Conservation (phyloP, 2,329 filamentous ascomycete species). For the Aspergillus sp. region DNA sequence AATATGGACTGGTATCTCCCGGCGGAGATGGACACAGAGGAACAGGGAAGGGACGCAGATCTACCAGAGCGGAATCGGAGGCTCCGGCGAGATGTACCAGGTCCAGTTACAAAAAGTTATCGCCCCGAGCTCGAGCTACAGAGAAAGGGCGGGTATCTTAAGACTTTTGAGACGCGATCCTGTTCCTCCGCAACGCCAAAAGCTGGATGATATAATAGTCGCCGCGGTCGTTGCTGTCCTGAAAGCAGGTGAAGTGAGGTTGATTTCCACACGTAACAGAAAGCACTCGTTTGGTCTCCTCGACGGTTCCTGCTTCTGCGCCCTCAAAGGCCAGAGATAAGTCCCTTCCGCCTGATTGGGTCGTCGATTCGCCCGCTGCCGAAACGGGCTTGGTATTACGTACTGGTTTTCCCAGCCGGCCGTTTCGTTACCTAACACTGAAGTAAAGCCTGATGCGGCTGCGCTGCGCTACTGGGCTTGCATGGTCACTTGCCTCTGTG, state of each 20-base stretch:
- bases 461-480: background rate
- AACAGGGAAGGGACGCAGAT: background rate
- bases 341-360: constrained; percentile 30
- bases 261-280: constrained; percentile 33
- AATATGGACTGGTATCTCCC: background rate
- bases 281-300: background rate
- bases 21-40: background rate
- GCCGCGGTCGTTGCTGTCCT: background rate
- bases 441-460: background rate
- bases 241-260: background rate
- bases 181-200: background rate
- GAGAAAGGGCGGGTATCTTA: background rate
- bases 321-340: constrained; percentile 28
- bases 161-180: background rate
- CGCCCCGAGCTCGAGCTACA: background rate
- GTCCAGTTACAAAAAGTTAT: background rate
- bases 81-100: background rate
- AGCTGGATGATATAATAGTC: background rate
- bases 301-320: constrained; percentile 2
- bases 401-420: constrained; percentile 20
- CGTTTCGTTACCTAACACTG: constrained; percentile 12
- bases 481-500: background rate
- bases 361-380: constrained; percentile 15
- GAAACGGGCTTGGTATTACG: constrained; percentile 32
- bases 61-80: constrained; percentile 1